A percentile compares a stretch with the other conserved stretches of the same genome.
Conservation (phyloP, 257 asterid species). For the Ilex aquifolium region DNA sequence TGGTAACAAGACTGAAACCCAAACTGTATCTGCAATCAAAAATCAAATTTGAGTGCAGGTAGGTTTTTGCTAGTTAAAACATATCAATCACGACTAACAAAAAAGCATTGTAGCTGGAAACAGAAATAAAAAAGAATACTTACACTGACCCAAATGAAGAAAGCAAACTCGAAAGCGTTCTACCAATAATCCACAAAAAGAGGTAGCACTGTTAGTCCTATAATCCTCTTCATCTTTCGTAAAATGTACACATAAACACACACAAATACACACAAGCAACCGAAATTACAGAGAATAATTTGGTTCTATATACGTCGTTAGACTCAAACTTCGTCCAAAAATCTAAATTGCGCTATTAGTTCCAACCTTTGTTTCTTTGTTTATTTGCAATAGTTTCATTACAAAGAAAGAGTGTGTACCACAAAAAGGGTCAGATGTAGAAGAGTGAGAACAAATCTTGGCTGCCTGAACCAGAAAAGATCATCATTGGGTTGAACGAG, state of each 20-base stretch:
- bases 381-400: not conserved
- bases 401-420: not conserved
- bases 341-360: no score
- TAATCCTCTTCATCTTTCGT: not conserved
- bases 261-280: not conserved
- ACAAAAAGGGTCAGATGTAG: conserved; percentile 28
- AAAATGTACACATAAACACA: not conserved
- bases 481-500: conserved; percentile 26
- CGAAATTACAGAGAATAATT: not conserved
- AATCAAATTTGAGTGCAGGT: not conserved
- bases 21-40: conserved; percentile 20
- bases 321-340: no score
- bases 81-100: not conserved
- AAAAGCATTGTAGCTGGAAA: not conserved
- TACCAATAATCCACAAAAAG: not conserved
- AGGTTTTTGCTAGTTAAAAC: not conserved
- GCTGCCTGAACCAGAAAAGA: conserved; percentile 26
- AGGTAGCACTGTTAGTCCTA: not conserved
- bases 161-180: conserved; percentile 38
- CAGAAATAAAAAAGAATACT: not conserved
- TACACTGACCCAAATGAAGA: conserved; percentile 31
- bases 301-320: no score
- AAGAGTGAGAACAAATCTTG: conserved; percentile 24
- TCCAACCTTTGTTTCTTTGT: not conserved
- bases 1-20: conserved; percentile 26